Percentiles rank a stretch among this genome's conserved stretches.
Evolutionary conservation across 352 stramenopile genomes (phyloP).

Genomic region (Globisporangium megalacanthum): DNA sequence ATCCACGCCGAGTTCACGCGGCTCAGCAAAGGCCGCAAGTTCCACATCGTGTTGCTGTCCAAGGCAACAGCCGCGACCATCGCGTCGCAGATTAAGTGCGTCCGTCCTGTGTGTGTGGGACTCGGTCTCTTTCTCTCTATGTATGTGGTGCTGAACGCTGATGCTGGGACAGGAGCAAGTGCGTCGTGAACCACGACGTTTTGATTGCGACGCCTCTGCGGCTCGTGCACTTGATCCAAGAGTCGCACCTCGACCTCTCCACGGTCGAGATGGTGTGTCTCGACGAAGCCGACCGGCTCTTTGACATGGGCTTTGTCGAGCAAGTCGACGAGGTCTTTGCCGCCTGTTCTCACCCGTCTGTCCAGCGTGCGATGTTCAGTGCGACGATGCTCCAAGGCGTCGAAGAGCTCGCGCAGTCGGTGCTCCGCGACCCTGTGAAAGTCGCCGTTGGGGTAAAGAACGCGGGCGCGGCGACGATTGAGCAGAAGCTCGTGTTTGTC

Average conservation of each 20-base stretch:
- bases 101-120: neutral
- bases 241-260: slow-evolving; percentile 76
- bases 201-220: slow-evolving; percentile 96
- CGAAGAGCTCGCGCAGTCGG: slow-evolving; percentile 48
- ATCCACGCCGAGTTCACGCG: slow-evolving; percentile 94
- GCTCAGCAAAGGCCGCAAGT: slow-evolving; percentile 84
- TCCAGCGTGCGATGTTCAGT: slow-evolving; percentile 96
- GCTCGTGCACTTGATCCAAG: slow-evolving; percentile 89
- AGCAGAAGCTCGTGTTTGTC: slow-evolving; percentile 97
- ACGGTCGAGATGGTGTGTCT: slow-evolving; percentile 93
- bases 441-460: slow-evolving; percentile 81
- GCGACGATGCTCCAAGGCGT: slow-evolving; percentile 89
- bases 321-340: slow-evolving; percentile 98
- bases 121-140: neutral
- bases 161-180: slow-evolving; percentile 47
- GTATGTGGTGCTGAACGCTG: neutral
- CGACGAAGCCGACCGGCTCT: slow-evolving; percentile 97
- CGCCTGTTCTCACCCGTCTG: slow-evolving; percentile 76
- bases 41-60: slow-evolving; percentile 87
- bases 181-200: slow-evolving; percentile 89
- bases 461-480: slow-evolving; percentile 83
- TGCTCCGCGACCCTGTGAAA: slow-evolving; percentile 95
- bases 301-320: slow-evolving; percentile 95
- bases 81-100: slow-evolving; percentile 58
- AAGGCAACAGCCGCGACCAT: slow-evolving; percentile 90